Conservation (phyloP, 495 filamentous ascomycete species). For the Saxispiralis lemnorum region DNA sequence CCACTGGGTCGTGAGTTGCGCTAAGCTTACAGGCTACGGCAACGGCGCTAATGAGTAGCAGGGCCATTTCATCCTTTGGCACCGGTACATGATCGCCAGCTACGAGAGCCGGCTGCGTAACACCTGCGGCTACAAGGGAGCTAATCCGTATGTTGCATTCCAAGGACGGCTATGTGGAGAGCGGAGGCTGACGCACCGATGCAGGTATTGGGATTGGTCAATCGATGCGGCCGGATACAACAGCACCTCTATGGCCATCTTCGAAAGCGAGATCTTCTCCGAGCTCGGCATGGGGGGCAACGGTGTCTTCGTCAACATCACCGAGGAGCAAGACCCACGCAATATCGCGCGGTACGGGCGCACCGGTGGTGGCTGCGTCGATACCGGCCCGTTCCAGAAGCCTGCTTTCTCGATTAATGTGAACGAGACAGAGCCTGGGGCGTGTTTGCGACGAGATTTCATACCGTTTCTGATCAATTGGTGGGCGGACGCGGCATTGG, state of each 20-base stretch:
- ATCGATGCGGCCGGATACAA: slow-evolving; percentile 2
- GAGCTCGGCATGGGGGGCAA: slow-evolving; percentile 6
- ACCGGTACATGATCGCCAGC: slow-evolving; percentile 7
- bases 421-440: neutral
- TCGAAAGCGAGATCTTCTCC: slow-evolving; percentile 5
- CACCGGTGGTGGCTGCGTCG: slow-evolving; percentile 10
- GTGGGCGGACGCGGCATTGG: neutral
- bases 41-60: neutral
- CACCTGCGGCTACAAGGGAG: slow-evolving; percentile 7
- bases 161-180: neutral
- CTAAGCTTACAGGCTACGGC: neutral
- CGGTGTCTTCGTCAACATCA: slow-evolving; percentile 2
- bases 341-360: slow-evolving; percentile 3
- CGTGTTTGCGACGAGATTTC: slow-evolving; percentile 7
- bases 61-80: slow-evolving; percentile 10
- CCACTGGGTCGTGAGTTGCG: slow-evolving; percentile 6
- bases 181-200: neutral
- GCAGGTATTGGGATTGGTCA: slow-evolving; percentile 10
- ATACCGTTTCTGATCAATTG: slow-evolving; percentile 9
- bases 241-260: slow-evolving; percentile 1
- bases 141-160: slow-evolving; percentile 1
- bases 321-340: neutral
- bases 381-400: slow-evolving; percentile 4
- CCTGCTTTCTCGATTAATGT: slow-evolving; percentile 5
- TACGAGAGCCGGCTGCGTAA: slow-evolving; percentile 8